A percentile compares a stretch with the other conserved stretches of the same genome.
phyloP scores from a whole-genome alignment of 2,329 filamentous ascomycete species.

The Capronia americana region DNA sequence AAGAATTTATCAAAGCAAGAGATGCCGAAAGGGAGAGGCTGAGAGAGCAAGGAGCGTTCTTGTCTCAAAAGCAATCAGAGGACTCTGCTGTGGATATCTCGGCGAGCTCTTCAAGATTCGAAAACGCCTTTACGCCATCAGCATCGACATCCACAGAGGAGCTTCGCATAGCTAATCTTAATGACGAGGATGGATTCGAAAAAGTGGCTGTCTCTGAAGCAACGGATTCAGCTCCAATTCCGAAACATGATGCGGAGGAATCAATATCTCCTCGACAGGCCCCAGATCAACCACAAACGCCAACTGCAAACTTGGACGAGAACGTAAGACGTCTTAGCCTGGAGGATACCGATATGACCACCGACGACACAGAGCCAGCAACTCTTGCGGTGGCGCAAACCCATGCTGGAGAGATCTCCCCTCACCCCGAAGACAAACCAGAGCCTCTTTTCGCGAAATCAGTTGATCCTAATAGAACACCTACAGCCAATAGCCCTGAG shows the following conservation, averaged over 20 bases:
- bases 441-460: slow-evolving; percentile 64
- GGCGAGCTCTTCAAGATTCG: slow-evolving; percentile 54
- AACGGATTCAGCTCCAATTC: slow-evolving; percentile 69
- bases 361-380: slow-evolving; percentile 39
- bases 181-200: slow-evolving; percentile 92
- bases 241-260: slow-evolving; percentile 72
- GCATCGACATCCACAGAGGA: slow-evolving; percentile 65
- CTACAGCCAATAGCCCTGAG: slow-evolving; percentile 39
- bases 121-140: slow-evolving; percentile 47
- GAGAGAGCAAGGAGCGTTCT: slow-evolving; percentile 75
- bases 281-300: slow-evolving; percentile 43
- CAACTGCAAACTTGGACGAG: slow-evolving; percentile 62
- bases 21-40: slow-evolving; percentile 82
- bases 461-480: slow-evolving; percentile 39
- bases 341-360: slow-evolving; percentile 58
- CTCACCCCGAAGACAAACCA: slow-evolving; percentile 71
- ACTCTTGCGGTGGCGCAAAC: slow-evolving; percentile 8
- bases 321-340: slow-evolving; percentile 59
- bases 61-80: slow-evolving; percentile 50
- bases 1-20: slow-evolving; percentile 79
- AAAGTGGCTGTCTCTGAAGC: slow-evolving; percentile 79
- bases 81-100: slow-evolving; percentile 64
- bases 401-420: slow-evolving; percentile 46
- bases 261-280: slow-evolving; percentile 65
- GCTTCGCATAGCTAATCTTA: slow-evolving; percentile 76